Percentiles rank a stretch among this genome's conserved stretches.
phyloP scores from a whole-genome alignment of 2,329 filamentous ascomycete genomes.

The Aurifilum marmelostoma region DNA sequence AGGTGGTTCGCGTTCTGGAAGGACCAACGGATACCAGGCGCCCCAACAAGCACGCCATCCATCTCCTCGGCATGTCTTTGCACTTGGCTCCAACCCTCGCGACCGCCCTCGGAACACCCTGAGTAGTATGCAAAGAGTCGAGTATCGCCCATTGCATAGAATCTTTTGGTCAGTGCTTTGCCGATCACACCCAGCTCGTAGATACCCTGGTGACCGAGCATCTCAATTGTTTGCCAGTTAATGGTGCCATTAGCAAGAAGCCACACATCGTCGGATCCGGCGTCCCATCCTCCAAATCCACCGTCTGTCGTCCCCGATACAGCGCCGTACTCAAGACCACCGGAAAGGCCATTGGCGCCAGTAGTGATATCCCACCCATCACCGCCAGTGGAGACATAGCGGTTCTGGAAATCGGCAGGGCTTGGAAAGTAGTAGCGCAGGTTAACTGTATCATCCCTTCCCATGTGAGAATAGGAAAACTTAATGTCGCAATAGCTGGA shows the following conservation, averaged over 20 bases:
- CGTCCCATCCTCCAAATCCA: background rate
- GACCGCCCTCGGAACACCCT: conserved; percentile 58
- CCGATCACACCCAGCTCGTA: conserved; percentile 45
- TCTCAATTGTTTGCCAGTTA: conserved; percentile 41
- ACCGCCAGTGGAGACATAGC: too few species aligned
- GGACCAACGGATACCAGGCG: conserved; percentile 50
- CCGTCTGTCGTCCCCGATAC: background rate
- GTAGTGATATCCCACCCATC: too few species aligned
- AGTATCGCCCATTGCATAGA: conserved; percentile 43
- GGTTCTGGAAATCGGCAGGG: too few species aligned
- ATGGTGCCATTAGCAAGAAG: conserved; percentile 45
- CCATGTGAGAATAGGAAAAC: too few species aligned
- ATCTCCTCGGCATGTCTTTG: conserved; percentile 54
- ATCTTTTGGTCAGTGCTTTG: conserved; percentile 46
- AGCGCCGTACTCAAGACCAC: too few species aligned
- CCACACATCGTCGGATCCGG: conserved; percentile 28
- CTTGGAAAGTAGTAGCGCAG: too few species aligned
- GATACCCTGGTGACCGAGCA: conserved; percentile 44
- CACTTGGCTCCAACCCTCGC: conserved; percentile 52
- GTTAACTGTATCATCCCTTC: too few species aligned
- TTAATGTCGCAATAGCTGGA: too few species aligned
- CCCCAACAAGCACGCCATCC: conserved; percentile 50
- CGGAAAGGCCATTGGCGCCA: too few species aligned
- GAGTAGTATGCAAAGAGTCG: conserved; percentile 54
- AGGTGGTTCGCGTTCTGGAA: conserved; percentile 46